Percentiles rank a stretch among this genome's conserved stretches.
These are phyloP conservation scores for Rhizopogon roseolus DNA, from an alignment of 768 basidiomycete genomes.

Conservation along the genomic window DNA sequence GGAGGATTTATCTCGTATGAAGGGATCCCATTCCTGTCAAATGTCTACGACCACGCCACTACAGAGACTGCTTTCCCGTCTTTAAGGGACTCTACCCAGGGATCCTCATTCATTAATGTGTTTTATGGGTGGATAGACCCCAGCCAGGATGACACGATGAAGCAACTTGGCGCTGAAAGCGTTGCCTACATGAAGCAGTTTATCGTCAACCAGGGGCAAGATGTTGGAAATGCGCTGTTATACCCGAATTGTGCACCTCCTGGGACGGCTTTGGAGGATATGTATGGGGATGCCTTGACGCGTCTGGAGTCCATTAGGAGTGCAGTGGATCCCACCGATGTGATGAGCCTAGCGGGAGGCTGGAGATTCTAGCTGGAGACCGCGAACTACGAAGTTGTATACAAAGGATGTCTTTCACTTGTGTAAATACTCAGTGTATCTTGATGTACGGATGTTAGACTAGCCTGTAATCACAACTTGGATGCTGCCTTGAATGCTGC, in stretches of 20 bases:
- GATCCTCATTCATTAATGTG: conserved; percentile 42
- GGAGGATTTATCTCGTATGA: conserved; percentile 9
- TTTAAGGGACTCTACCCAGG: conserved; percentile 22
- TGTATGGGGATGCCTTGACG: conserved; percentile 49
- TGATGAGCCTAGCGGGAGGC: conserved; percentile 69
- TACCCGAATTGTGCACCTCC: conserved; percentile 61
- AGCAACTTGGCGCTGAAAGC: conserved; percentile 34
- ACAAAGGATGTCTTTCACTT: too few relatives aligned
- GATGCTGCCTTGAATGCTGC: too few relatives aligned
- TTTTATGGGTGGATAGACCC: conserved; percentile 37
- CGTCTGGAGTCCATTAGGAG: conserved; percentile 36
- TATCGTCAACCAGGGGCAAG: conserved; percentile 35
- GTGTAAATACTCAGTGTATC: too few relatives aligned
- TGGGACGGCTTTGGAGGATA: conserved; percentile 42
- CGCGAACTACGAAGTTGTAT: too few relatives aligned
- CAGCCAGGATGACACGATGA: conserved; percentile 34
- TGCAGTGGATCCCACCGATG: conserved; percentile 48
- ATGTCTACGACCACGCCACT: conserved; percentile 32
- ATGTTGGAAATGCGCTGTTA: conserved; percentile 30
- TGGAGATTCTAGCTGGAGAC: conserved; percentile 38
- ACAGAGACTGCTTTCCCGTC: conserved; percentile 46
- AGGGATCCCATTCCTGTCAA: conserved; percentile 48
- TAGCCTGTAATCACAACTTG: too few relatives aligned
- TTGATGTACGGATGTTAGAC: too few relatives aligned
- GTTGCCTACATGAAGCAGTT: conserved; percentile 32